Base-by-base conservation (phyloP, 345 rosid genomes). In the Acer negundo region DNA sequence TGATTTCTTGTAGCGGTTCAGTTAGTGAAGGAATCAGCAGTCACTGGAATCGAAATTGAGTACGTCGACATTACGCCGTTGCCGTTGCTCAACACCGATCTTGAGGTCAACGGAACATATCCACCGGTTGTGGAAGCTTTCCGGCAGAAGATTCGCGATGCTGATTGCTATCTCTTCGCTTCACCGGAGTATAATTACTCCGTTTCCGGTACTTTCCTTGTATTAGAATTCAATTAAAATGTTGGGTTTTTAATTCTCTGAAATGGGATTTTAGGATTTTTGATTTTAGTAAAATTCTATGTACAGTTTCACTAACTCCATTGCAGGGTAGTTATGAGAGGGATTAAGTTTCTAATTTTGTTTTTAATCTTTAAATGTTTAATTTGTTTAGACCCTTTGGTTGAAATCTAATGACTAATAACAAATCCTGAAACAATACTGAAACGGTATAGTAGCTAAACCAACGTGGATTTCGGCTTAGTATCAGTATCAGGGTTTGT, bases 101-200 rank as follows among this genome's bases (percentile, higher is more conserved):
- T 92, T 38, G 94, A 88, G 75, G 82, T 77, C 61, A 77, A 81
- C 66, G 97, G 94, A 22, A 81, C 81, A 62, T 90, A 75, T 72
- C 97, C 95, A 15, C 83, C 88, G 0, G 86, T 7, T 0, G 92
- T 94, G 53, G 93, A 92, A 77, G 93, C 86, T 82, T 85, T 94
- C 81, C 90, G 95, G 15, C 84, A 74, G 67, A 87, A 89, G 83
- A 89, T 94, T 46, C 85, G 82, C 13, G 74, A 77, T 23, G 93
- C 97, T 28, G 98, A 90, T 58, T 77, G 91, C 83, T 28, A 85
- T 20, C 87, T 94, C n/a, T 92, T 92, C n/a, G 97, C 97, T 70
- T 94, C 90, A 0, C 97, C 95, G 0, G 97, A 94, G 84, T 91
- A 92, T 76, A 94, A 91, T 56, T 92, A 64, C 85, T 92, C 98